These are phyloP conservation scores for Coccomyxa sp. DNA, from an alignment of 139 green algal species.

Conservation along the genomic window DNA sequence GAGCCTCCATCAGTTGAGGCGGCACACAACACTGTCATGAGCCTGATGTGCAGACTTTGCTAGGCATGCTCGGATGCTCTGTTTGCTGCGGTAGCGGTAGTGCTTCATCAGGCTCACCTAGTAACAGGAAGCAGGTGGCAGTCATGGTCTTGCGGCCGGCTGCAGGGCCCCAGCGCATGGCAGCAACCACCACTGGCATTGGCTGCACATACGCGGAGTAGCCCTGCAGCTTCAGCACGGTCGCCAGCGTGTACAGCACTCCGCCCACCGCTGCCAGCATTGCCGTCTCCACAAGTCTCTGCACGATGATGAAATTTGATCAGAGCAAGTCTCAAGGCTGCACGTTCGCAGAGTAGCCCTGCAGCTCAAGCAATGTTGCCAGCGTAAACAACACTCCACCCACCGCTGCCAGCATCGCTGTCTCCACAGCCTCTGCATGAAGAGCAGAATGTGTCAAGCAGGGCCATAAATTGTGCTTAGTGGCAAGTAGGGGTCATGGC, in stretches of 20 bases:
- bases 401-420: conserved; percentile 84
- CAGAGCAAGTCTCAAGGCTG: conserved; percentile 58
- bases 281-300: conserved; percentile 83
- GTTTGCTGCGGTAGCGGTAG: too few relatives aligned
- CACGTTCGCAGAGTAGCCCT: conserved; percentile 76
- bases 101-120: conserved; percentile 57
- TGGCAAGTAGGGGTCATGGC: too few relatives aligned
- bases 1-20: too few relatives aligned
- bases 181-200: conserved; percentile 71
- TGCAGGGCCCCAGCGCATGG: conserved; percentile 48
- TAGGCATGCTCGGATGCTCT: too few relatives aligned
- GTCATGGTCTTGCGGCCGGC: conserved; percentile 56
- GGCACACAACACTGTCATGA: too few relatives aligned
- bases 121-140: conserved; percentile 68
- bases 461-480: too few relatives aligned
- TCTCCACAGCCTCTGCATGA: conserved; percentile 81
- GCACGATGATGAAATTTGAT: too few relatives aligned
- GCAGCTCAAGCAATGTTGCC: conserved; percentile 67
- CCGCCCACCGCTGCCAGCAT: conserved; percentile 84
- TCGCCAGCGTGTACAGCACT: conserved; percentile 70
- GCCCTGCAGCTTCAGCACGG: conserved; percentile 66
- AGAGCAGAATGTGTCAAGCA: too few relatives aligned
- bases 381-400: conserved; percentile 71
- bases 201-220: conserved; percentile 83
- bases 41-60: too few relatives aligned